Base-by-base conservation (phyloP, 1,139 yeast genomes). In the Schwanniomyces etchellsii region DNA sequence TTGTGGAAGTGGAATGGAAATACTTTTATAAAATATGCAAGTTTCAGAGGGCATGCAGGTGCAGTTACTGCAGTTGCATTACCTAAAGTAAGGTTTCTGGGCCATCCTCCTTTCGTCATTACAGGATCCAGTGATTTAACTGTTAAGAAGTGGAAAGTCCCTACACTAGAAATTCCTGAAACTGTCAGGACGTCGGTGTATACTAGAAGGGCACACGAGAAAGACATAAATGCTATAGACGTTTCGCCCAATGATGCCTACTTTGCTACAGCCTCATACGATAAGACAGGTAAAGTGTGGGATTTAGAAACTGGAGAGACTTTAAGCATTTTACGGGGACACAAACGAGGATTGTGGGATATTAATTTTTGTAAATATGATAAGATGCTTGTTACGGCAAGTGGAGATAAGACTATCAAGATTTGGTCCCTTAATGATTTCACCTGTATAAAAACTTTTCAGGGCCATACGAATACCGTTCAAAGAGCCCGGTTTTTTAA, bases 191-290 rank as follows among this genome's bases (percentile, higher is more conserved):
- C 71, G 1, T 80, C 96, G 3, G 81, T 77, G 28, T 91, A 81
- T 55, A 91, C 98, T 0, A 75, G 96, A 63, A 77, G 91, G 48
- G 98, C 96, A 0, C 99, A 91, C 55, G 98, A 91, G 33, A 91
- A 91, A 54, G 96, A 91, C 55, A 89, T 91, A 36, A 93, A 91
- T 49, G 75, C 93, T 3, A 61, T 93, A 31, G 96, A 86, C 41
- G 68, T 91, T 2, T 72, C 96, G 5, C 95, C 96, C 9, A 88
- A 89, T 48, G 94, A 91, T 55, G 82, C 81, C 41, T 66, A 70
- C 38, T 78, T 91, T 48, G 97, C 96, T 1, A 82, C 96, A 4
- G 97, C 96, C 2, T 84, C 96, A n/a, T 95, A 84, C 54, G 99
- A 91, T 53, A 84, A 89, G 47, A 71, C 89, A 3, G 93, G 83